Percentiles rank a stretch among this genome's conserved stretches.
These are phyloP conservation scores for Apophysomyces sp. DNA, from an alignment of 371 early-diverging fungal species.

Conservation along the genomic window DNA sequence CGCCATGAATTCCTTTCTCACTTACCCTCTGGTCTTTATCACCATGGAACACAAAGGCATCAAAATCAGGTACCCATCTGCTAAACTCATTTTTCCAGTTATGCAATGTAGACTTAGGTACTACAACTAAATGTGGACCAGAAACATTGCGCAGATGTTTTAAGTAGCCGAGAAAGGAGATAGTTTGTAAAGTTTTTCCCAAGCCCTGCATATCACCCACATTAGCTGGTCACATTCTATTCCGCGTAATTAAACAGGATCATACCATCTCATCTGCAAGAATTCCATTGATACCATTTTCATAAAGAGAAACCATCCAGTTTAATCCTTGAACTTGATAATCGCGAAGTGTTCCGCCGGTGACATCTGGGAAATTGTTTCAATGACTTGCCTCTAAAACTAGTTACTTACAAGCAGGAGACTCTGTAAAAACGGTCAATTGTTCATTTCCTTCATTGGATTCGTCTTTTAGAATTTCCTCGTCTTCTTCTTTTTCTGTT, in stretches of 20 bases:
- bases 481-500: conserved; percentile 91
- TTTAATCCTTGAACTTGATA: conserved; percentile 95
- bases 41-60: conserved; percentile 86
- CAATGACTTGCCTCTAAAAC: neutral
- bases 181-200: conserved; percentile 95
- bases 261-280: conserved; percentile 95
- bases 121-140: conserved; percentile 89
- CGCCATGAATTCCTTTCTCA: neutral
- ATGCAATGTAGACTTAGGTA: conserved; percentile 92
- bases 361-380: conserved; percentile 52
- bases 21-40: conserved; percentile 72
- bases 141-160: conserved; percentile 63
- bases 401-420: conserved; percentile 64
- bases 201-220: conserved; percentile 64
- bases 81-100: conserved; percentile 93
- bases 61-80: conserved; percentile 85
- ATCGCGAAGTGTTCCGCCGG: conserved; percentile 82
- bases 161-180: conserved; percentile 88
- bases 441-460: conserved; percentile 47
- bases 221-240: neutral
- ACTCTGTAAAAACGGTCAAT: conserved; percentile 69
- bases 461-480: conserved; percentile 69
- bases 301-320: conserved; percentile 94
- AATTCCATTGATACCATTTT: conserved; percentile 96
- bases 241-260: neutral